Evolutionary conservation across 768 basidiomycete genomes (phyloP), one percentile per base, ranked within the genome.

Genomic region (Amanita pseudoporphyria): DNA sequence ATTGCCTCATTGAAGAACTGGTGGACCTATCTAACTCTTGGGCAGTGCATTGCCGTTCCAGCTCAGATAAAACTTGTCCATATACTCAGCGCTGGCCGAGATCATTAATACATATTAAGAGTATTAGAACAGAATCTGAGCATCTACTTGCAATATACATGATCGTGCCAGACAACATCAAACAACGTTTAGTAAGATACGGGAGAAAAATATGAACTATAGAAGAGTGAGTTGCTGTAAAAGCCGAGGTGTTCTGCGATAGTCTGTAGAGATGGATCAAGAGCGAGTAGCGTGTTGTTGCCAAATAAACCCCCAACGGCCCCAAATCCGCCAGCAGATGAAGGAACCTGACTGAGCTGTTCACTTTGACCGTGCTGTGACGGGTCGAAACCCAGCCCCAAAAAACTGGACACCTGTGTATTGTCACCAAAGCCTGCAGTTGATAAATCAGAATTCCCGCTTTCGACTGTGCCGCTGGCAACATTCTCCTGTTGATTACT

Each of bases 181-280:
- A 22, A 21, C 32, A 40, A 31, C 13, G 21, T 10, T 48, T 37
- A 48, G 36, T 48, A 48, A 3, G 47, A 39, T 26, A 48, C 1
- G 7, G 47, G 30, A 48, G 47, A 30, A 31, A 48, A 48, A 36
- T 37, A 48, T 16, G 38, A 28, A 22, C 28, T 48, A 40, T 48
- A 40, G 22, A n/a, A 18, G 6, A 48, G 31, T 7, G 36, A 14
- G 16, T 24, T 48, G 26, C 12, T 31, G 18, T 38, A 40, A 28
- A 48, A 48, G 9, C 47, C 47, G 18, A 48, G 47, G n/a, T 48
- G 47, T 32, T 48, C 47, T 18, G 47, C 47, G 16, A 48, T 28
- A 18, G 26, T 31, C 38, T 48, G 47, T 14, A 48, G 26, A 1
- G 47, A 48, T 14, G 47, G 47, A 13, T 48, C 47, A 5, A 48